Evolutionary conservation across 495 filamentous ascomycete species (phyloP).

Genomic region (Aspergillus avenaceus): DNA sequence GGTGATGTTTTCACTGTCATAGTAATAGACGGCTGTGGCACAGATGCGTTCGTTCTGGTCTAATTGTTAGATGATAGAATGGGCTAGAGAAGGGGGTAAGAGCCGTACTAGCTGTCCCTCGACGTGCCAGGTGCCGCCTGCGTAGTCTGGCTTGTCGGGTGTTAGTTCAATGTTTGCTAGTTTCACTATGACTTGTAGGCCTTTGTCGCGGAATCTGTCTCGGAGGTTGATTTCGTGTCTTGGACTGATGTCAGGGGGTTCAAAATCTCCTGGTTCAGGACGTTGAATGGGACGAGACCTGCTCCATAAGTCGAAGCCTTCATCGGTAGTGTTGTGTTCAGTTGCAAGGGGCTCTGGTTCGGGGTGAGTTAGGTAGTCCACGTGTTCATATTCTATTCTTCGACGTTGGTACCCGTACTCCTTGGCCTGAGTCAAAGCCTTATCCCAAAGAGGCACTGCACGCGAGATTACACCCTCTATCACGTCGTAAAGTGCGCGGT

Average conservation of each 20-base stretch:
- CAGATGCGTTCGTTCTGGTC: conserved; percentile 50
- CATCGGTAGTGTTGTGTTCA: too few species aligned
- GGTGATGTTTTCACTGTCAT: conserved; percentile 58
- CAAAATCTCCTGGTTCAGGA: conserved; percentile 34
- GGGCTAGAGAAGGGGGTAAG: background rate
- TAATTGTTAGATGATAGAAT: background rate
- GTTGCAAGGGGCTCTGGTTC: conserved; percentile 10
- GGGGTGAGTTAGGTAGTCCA: conserved; percentile 13
- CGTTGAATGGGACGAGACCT: conserved; percentile 16
- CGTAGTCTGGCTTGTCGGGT: conserved; percentile 49
- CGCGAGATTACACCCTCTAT: conserved; percentile 46
- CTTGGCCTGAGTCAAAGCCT: conserved; percentile 16
- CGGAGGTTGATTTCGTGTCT: conserved; percentile 16
- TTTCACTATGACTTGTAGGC: conserved; percentile 61
- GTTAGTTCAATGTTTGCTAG: conserved; percentile 57
- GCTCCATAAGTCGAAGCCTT: conserved; percentile 8
- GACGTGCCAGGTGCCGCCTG: conserved; percentile 49
- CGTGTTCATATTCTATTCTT: conserved; percentile 13
- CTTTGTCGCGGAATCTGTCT: conserved; percentile 21
- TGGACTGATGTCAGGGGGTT: background rate
- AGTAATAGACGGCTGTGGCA: conserved; percentile 59
- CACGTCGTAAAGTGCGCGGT: conserved; percentile 45
- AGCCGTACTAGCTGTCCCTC: conserved; percentile 45
- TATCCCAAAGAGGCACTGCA: conserved; percentile 53
- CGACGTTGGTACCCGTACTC: conserved; percentile 8